Base-by-base conservation (phyloP, 2,329 filamentous ascomycete genomes). In the Eutypa lata region DNA sequence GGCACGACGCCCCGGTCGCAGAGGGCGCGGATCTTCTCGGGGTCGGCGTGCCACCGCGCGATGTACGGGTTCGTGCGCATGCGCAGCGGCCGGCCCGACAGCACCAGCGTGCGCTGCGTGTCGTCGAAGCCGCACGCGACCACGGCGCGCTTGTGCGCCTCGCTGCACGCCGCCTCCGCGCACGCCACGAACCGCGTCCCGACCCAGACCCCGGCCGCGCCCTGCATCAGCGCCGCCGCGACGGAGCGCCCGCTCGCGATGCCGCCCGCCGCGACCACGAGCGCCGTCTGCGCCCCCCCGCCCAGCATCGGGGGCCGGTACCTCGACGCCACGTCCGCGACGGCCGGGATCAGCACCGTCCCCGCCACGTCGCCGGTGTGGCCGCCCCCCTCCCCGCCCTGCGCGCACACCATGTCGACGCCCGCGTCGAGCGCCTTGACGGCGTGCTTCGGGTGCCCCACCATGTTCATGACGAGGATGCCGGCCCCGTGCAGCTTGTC, bases 381-480 rank as follows among this genome's bases (percentile, higher is more conserved):
- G 0, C 92, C 93, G 18, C 93, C 93, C 2, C 92, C 93, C 71
- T 97, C 93, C 49, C 91, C 91, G 46, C 93, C 93, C 75, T 97
- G 93, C 2, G 92, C 87, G 68, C 91, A 96, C 6, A 97, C 82
- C 58, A 97, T 87, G 72, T 97, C 93, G 10, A 96, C 91, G 43
- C 93, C 93, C 0, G 87, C 82, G 48, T 91, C 84, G 3, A 97
- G 76, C 2, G 92, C 92, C 75, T 97, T 97, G 68, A 87, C 82
- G 1, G 92, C 92, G 70, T 97, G 93, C 68, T 88, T 91, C 2
- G 93, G 92, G 63, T 92, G 89, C 0, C 93, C 93, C 19, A 97
- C 91, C 92, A 97, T 97, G 71, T 97, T 97, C 91, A 97, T 97
- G 35, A 97, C 80, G 54, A 95, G 68, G 40, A 97, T 89, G 0